Conservation (phyloP, 2,329 filamentous ascomycete genomes). For the Monilinia fructigena region DNA sequence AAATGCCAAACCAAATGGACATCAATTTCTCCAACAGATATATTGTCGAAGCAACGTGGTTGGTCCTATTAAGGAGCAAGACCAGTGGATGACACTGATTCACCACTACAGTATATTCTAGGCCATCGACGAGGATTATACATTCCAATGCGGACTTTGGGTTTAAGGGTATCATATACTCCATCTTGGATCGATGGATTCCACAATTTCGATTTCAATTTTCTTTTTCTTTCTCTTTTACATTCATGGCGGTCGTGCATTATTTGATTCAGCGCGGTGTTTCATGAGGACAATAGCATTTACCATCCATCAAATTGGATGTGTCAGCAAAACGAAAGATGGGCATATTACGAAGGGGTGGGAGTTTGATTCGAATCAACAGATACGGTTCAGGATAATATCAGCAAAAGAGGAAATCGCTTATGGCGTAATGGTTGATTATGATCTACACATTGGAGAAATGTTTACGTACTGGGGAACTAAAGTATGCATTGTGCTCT, state of each 20-base stretch:
- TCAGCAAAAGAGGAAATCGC: not conserved
- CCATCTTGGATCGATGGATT: not conserved
- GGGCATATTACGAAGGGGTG: not conserved
- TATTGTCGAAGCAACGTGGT: too few species aligned
- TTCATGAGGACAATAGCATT: not conserved
- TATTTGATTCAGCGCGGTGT: not conserved
- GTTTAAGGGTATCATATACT: too few species aligned
- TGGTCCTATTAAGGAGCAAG: too few species aligned
- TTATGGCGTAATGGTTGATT: not conserved
- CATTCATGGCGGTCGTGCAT: too few species aligned
- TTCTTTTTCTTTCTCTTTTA: not conserved
- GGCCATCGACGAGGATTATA: not conserved
- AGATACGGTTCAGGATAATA: not conserved
- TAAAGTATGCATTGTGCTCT: not conserved
- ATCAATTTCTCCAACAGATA: too few species aligned
- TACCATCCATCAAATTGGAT: conserved; percentile 12
- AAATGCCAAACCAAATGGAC: too few species aligned
- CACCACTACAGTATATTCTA: not conserved
- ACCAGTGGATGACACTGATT: not conserved
- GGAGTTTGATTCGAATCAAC: not conserved
- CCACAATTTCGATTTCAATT: not conserved
- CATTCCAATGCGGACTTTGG: not conserved
- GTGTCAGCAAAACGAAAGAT: not conserved
- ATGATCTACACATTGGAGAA: not conserved
- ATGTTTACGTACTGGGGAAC: not conserved